Evolutionary conservation across 2,329 filamentous ascomycete genomes (phyloP).

Genomic region (Clonostachys solani): DNA sequence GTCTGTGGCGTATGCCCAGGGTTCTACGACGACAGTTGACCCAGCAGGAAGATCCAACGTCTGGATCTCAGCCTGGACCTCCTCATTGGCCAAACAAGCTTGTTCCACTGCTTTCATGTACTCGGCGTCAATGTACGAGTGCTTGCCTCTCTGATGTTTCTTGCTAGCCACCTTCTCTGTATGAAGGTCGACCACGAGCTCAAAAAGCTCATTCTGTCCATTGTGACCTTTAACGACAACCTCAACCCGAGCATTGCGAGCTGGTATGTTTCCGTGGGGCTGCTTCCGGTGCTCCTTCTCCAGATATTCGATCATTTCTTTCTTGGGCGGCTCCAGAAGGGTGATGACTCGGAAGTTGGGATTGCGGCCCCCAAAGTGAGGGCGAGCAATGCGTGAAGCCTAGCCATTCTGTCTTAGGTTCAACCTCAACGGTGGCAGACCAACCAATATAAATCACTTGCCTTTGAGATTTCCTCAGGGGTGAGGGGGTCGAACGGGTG

Average conservation of each 20-base stretch:
- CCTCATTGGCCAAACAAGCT: slow-evolving; percentile 36
- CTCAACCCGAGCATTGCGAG: slow-evolving; percentile 27
- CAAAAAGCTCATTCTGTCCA: slow-evolving; percentile 14
- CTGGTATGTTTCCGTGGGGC: slow-evolving; percentile 13
- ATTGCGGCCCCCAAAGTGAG: slow-evolving; percentile 9
- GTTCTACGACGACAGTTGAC: slow-evolving; percentile 41
- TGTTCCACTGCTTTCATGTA: slow-evolving; percentile 43
- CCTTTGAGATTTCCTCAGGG: slow-evolving; percentile 3
- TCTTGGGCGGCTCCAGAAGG: slow-evolving; percentile 43
- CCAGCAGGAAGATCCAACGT: slow-evolving; percentile 35
- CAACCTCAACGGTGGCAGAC: not conserved
- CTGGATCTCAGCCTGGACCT: slow-evolving; percentile 35
- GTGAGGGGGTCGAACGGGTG: slow-evolving; percentile 20
- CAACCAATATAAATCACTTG: not conserved
- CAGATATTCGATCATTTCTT: slow-evolving; percentile 36
- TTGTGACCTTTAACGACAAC: slow-evolving; percentile 11
- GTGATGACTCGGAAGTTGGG: slow-evolving; percentile 44
- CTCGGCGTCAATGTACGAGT: slow-evolving; percentile 39
- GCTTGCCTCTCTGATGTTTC: slow-evolving; percentile 28
- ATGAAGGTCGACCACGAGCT: slow-evolving; percentile 20
- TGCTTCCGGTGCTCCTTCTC: slow-evolving; percentile 22
- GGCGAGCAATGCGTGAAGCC: slow-evolving; percentile 13
- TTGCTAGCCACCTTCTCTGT: slow-evolving; percentile 11
- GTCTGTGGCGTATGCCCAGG: slow-evolving; percentile 52
- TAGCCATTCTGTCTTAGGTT: not conserved